phyloP scores from a whole-genome alignment of 2,329 filamentous ascomycete genomes.

The Ceratocystis harringtonii region DNA sequence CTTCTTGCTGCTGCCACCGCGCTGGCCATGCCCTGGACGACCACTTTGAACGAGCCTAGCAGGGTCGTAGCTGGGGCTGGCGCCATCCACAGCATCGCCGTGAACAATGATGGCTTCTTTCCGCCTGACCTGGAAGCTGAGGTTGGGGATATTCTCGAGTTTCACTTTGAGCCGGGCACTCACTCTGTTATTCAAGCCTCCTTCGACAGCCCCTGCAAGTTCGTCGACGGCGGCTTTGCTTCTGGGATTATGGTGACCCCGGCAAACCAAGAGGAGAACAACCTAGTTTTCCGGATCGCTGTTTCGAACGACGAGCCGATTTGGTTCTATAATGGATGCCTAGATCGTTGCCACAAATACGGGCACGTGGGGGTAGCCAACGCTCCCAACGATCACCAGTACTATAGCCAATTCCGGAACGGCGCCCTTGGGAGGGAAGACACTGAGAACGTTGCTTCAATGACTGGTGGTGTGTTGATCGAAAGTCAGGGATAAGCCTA shows the following conservation, averaged over 20 bases:
- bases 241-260: constrained; percentile 22
- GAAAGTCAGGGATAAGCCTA: too few relatives aligned
- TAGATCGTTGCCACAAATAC: constrained; percentile 20
- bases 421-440: too few relatives aligned
- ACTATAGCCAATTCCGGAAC: too few relatives aligned
- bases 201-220: constrained; percentile 30
- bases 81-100: background rate
- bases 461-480: too few relatives aligned
- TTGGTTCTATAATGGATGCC: background rate
- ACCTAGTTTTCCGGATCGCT: constrained; percentile 16
- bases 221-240: constrained; percentile 31
- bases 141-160: constrained; percentile 38
- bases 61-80: too few relatives aligned
- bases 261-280: constrained; percentile 19
- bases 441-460: too few relatives aligned
- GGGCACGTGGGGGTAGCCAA: constrained; percentile 15
- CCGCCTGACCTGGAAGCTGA: constrained; percentile 36
- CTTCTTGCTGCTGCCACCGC: background rate
- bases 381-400: background rate
- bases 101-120: constrained; percentile 27
- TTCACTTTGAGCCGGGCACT: constrained; percentile 37
- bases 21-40: background rate
- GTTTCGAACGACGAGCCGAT: background rate
- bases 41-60: too few relatives aligned
- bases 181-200: constrained; percentile 34